phyloP scores from a whole-genome alignment of 163 green algal species.

The Chlamydomonas reinhardtii region DNA sequence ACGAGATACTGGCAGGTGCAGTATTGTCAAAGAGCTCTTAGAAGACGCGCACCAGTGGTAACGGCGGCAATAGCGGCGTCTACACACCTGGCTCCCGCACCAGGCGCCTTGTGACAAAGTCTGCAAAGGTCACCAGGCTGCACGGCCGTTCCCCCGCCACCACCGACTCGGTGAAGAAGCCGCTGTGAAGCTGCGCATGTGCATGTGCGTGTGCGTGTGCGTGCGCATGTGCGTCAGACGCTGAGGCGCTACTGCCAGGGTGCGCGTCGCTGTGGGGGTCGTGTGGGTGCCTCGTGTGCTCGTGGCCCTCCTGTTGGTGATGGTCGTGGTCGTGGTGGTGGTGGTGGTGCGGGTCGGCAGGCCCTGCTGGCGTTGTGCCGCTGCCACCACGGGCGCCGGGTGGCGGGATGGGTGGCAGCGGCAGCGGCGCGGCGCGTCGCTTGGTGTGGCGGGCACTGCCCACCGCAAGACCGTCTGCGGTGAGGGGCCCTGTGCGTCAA shows the following conservation, averaged over 20 bases:
- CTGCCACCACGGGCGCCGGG: no score
- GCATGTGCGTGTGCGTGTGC: background rate
- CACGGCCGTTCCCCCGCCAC: background rate
- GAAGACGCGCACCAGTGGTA: no score
- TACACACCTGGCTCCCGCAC: conserved; percentile 45
- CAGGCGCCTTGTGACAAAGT: background rate
- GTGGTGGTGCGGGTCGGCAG: background rate
- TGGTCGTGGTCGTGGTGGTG: conserved; percentile 9
- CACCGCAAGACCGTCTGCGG: background rate
- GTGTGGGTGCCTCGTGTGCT: background rate
- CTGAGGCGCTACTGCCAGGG: background rate
- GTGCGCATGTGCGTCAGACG: background rate
- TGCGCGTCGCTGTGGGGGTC: background rate
- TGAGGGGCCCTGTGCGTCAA: background rate
- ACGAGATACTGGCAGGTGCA: no score
- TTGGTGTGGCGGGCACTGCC: conserved; percentile 12
- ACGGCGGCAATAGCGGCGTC: no score
- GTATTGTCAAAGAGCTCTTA: no score
- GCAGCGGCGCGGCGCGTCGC: background rate
- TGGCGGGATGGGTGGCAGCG: no score
- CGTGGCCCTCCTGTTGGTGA: background rate
- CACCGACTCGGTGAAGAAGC: conserved; percentile 38
- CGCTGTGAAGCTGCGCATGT: conserved; percentile 18
- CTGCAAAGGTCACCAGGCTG: background rate
- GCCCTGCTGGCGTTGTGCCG: background rate